These are phyloP conservation scores for Lepidium aucheri DNA, from an alignment of 345 rosid species.

Conservation along the genomic window DNA sequence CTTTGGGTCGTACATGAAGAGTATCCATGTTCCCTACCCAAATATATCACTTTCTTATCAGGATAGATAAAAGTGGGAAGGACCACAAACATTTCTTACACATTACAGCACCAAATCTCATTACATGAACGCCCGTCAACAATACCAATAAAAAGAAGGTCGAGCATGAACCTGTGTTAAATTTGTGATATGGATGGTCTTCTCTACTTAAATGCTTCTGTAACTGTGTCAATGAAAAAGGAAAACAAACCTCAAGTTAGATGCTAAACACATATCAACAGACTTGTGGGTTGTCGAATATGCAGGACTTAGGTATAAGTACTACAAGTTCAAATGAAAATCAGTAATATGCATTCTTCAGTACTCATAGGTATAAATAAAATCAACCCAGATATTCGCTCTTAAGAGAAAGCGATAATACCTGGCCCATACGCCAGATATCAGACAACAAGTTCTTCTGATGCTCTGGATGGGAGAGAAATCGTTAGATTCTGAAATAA, in stretches of 20 bases:
- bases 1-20: slow-evolving; percentile 61
- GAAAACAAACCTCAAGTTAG: neutral
- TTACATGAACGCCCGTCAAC: neutral
- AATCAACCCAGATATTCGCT: neutral
- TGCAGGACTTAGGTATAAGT: neutral
- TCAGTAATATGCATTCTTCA: neutral
- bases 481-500: neutral
- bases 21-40: slow-evolving; percentile 74
- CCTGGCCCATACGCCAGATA: slow-evolving; percentile 72
- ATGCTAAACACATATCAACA: neutral
- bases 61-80: neutral
- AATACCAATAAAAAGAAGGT: neutral
- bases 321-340: neutral
- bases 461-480: slow-evolving; percentile 47
- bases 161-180: slow-evolving; percentile 56
- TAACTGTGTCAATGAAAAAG: slow-evolving; percentile 38
- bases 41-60: slow-evolving; percentile 12
- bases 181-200: slow-evolving; percentile 78
- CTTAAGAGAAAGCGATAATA: slow-evolving; percentile 11
- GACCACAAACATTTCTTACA: neutral
- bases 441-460: slow-evolving; percentile 76
- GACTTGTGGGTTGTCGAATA: neutral
- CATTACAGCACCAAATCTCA: neutral
- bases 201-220: slow-evolving; percentile 61
- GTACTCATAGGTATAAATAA: neutral